Evolutionary conservation across 208 protist species (phyloP).

Genomic region (Leptomonas seymouri): DNA sequence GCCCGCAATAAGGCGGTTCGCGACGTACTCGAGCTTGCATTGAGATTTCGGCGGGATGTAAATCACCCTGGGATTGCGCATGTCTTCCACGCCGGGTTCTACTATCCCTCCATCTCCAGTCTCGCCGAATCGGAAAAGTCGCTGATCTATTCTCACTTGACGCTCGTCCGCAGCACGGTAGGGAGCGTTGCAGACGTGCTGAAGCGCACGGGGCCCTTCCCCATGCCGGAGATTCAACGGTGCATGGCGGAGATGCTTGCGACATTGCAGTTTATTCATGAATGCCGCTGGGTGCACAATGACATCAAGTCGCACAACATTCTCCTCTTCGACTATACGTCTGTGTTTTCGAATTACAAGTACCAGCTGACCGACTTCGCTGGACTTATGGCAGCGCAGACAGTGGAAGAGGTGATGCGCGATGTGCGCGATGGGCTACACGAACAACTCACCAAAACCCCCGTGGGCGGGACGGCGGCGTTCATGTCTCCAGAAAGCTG

Average conservation of each 20-base stretch:
- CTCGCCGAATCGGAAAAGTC: not conserved
- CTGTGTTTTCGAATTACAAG: constrained; percentile 12
- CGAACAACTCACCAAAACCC: not conserved
- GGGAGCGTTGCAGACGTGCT: constrained; percentile 35
- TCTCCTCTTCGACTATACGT: constrained; percentile 45
- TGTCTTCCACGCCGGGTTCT: constrained; percentile 19
- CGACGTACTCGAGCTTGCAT: constrained; percentile 11
- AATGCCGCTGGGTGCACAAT: constrained; percentile 61
- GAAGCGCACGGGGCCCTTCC: constrained; percentile 26
- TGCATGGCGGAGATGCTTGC: constrained; percentile 45
- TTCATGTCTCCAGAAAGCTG: constrained; percentile 89
- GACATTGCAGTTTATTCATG: constrained; percentile 64
- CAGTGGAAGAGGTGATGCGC: constrained; percentile 8
- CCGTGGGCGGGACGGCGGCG: constrained; percentile 46
- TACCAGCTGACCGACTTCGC: constrained; percentile 77
- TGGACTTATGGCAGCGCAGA: constrained; percentile 6
- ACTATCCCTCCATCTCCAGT: not conserved
- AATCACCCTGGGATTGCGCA: constrained; percentile 26
- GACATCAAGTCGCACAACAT: constrained; percentile 90
- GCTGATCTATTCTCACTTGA: constrained; percentile 14
- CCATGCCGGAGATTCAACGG: constrained; percentile 18
- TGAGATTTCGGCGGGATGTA: constrained; percentile 20
- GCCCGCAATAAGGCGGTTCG: constrained; percentile 15
- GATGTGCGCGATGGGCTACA: not conserved
- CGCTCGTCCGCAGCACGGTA: constrained; percentile 22